Evolutionary conservation across 805 yeast genomes (phyloP), one percentile per base, ranked within the genome.

Genomic region (Ogataea minuta): DNA sequence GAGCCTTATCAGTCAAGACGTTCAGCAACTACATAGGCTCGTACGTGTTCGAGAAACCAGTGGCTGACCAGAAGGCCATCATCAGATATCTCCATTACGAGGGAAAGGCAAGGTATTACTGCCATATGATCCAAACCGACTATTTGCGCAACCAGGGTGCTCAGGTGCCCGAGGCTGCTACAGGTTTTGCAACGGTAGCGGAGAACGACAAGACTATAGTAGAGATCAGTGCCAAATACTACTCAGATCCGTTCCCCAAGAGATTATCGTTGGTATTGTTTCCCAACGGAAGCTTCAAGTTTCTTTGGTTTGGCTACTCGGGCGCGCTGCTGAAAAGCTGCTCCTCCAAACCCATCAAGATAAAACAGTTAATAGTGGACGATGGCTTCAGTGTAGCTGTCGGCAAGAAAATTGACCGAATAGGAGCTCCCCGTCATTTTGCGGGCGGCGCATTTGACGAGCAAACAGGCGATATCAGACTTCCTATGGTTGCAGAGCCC

Each of bases 41-140:
- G 1, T 43, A 49, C 14, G 42, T 47, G 9, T 31, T 43, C 4
- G 57, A 46, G 49, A 57, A 16, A 42, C 55, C 41, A 41, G 55
- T 39, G 7, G 9, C 35, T 9, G 45, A 31, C 11, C 30, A 31
- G 13, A 16, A 30, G 13, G 64, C 59, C 2, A 64, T 87, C 9
- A 70, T 82, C 0, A 70, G 84, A 45, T 79, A 81, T 12, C 76
- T 77, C 43, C 95, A 85, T 53, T 79, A 78, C 48, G 79, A 77
- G 43, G 95, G 95, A 0, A 79, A 88, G 47, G 69, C 72, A 42
- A 83, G 85, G 53, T 84, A 78, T 49, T 85, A 76, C 59, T 67
- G 95, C 28, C 79, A 84, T 49, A 69, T 79, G 45, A 68, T 80
- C 0, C 69, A 70, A 31, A 54, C 61, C 4, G 62, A 68, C 30